These are phyloP conservation scores for Penicillium capsulatum DNA, from an alignment of 2,329 filamentous ascomycete species.

Conservation along the genomic window DNA sequence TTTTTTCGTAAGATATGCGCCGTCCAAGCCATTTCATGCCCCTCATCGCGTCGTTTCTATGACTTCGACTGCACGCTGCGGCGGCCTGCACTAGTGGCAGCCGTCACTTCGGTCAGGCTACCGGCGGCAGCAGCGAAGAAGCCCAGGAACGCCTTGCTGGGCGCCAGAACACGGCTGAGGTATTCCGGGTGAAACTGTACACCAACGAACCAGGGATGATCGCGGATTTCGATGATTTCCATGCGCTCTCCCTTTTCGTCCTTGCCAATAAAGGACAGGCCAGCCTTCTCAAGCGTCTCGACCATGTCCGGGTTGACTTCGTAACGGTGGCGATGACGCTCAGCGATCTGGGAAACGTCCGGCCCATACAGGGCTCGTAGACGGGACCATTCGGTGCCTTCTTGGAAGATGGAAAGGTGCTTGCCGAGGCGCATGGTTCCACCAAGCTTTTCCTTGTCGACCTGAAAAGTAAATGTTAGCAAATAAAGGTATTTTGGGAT, in stretches of 20 bases:
- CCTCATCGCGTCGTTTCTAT: too few species aligned
- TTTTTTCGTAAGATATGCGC: too few species aligned
- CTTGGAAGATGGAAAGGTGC: slow-evolving; percentile 70
- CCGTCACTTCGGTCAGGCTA: slow-evolving; percentile 51
- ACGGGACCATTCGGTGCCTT: slow-evolving; percentile 70
- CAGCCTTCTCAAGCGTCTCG: slow-evolving; percentile 61
- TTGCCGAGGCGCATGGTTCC: slow-evolving; percentile 83
- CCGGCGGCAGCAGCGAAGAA: slow-evolving; percentile 76
- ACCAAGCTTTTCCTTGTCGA: slow-evolving; percentile 69
- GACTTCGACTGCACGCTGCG: too few species aligned
- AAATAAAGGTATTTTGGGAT: not conserved
- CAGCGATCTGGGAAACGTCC: slow-evolving; percentile 51
- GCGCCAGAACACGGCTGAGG: slow-evolving; percentile 67
- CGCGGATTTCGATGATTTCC: slow-evolving; percentile 76
- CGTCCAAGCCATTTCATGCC: too few species aligned
- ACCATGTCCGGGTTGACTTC: slow-evolving; percentile 83
- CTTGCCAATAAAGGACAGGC: slow-evolving; percentile 72
- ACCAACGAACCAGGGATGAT: slow-evolving; percentile 80
- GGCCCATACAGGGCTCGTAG: slow-evolving; percentile 69
- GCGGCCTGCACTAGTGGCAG: too few species aligned
- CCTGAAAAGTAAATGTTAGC: slow-evolving; percentile 20
- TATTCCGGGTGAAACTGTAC: slow-evolving; percentile 92
- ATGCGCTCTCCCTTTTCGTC: slow-evolving; percentile 74
- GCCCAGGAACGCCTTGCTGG: slow-evolving; percentile 73
- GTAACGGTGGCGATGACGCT: slow-evolving; percentile 84